Evolutionary conservation across 1,284 basidiomycete genomes (phyloP).

Genomic region (Pyrrhoderma lamaoense): DNA sequence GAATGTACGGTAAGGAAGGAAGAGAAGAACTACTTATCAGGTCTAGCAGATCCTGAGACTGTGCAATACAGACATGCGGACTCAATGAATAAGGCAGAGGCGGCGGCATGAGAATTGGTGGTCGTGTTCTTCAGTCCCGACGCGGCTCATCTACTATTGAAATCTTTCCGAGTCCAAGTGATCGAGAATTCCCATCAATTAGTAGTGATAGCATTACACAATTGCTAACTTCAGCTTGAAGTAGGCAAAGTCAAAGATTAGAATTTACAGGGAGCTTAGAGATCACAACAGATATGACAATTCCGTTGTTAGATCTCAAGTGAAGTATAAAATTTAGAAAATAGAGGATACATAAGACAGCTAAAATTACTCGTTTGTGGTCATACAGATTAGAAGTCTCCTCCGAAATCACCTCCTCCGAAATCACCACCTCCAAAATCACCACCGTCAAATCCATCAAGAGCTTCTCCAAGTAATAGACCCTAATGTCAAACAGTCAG

Average conservation of each 20-base stretch:
- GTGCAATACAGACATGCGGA: conserved; percentile 67
- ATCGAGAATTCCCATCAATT: too few relatives aligned
- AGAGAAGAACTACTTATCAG: conserved; percentile 50
- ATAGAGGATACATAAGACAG: too few relatives aligned
- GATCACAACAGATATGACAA: too few relatives aligned
- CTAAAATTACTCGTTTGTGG: too few relatives aligned
- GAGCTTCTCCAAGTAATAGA: conserved; percentile 44
- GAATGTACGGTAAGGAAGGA: conserved; percentile 58
- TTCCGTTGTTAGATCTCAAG: too few relatives aligned
- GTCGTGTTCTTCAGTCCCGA: background rate
- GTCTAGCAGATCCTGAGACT: conserved; percentile 59
- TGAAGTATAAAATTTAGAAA: too few relatives aligned
- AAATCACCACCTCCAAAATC: conserved; percentile 26
- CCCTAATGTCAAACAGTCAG: conserved; percentile 26
- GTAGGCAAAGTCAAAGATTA: too few relatives aligned
- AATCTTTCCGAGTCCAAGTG: too few relatives aligned
- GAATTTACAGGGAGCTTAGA: too few relatives aligned
- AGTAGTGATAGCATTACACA: too few relatives aligned
- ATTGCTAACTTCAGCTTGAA: too few relatives aligned
- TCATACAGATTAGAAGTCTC: background rate
- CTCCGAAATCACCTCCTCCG: conserved; percentile 22
- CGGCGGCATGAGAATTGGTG: conserved; percentile 31
- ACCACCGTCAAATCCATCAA: conserved; percentile 24
- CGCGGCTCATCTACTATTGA: too few relatives aligned
- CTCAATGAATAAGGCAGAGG: conserved; percentile 63